Evolutionary conservation across 805 yeast genomes (phyloP).

Genomic region (Cyberlindnera xishuangbannaensis): DNA sequence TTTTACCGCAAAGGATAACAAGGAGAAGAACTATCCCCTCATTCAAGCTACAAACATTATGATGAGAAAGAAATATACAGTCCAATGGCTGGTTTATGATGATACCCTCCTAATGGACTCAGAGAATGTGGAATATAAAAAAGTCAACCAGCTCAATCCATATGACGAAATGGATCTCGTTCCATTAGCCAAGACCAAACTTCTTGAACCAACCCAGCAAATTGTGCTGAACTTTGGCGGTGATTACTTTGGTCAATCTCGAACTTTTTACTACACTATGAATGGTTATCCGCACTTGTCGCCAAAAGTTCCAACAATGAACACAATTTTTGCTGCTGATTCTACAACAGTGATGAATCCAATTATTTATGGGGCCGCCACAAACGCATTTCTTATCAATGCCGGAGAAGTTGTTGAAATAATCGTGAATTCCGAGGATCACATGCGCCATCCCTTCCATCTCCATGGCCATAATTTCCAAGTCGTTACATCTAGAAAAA

Average conservation of each 20-base stretch:
- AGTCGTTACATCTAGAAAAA: conserved; percentile 37
- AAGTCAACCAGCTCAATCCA: conserved; percentile 21
- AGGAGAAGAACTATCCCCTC: conserved; percentile 37
- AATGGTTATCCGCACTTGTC: conserved; percentile 56
- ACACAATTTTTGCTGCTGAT: conserved; percentile 60
- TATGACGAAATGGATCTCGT: conserved; percentile 30
- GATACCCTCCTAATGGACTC: conserved; percentile 32
- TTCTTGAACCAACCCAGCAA: conserved; percentile 52
- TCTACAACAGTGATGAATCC: conserved; percentile 39
- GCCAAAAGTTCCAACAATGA: conserved; percentile 68
- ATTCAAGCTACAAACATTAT: conserved; percentile 53
- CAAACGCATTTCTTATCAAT: conserved; percentile 56
- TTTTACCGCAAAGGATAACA: conserved; percentile 42
- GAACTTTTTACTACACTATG: conserved; percentile 65
- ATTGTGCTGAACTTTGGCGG: conserved; percentile 46
- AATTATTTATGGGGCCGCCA: conserved; percentile 64
- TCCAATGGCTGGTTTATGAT: conserved; percentile 49
- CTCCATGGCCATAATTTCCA: conserved; percentile 73
- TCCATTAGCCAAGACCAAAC: conserved; percentile 31
- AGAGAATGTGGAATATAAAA: conserved; percentile 30
- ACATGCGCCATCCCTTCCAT: conserved; percentile 75
- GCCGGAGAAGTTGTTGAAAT: conserved; percentile 64
- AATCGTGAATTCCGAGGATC: conserved; percentile 71
- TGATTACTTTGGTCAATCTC: conserved; percentile 57
- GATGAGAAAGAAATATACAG: conserved; percentile 62